Conservation (phyloP, 2,329 filamentous ascomycete genomes). For the Apiospora malaysiana region DNA sequence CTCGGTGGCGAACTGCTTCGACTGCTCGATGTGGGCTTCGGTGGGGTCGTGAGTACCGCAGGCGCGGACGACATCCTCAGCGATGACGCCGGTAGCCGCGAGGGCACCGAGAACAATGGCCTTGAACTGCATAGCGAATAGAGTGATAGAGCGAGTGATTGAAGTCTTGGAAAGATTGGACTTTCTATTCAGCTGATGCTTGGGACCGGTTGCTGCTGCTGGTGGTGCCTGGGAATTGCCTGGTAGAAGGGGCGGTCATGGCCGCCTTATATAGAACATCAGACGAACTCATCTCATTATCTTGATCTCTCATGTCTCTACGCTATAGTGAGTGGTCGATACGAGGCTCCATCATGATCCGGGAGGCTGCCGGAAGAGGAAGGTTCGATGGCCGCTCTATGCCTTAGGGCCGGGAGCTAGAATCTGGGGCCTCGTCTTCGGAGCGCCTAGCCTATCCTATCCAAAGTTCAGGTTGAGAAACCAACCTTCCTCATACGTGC, state of each 20-base stretch:
- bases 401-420: background rate
- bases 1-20: slow-evolving; percentile 32
- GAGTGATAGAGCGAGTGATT: background rate
- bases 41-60: slow-evolving; percentile 39
- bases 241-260: too few species aligned
- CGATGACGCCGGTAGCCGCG: slow-evolving; percentile 23
- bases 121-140: slow-evolving; percentile 25
- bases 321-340: background rate
- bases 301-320: background rate
- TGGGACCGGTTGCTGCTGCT: background rate
- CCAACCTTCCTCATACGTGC: slow-evolving; percentile 4
- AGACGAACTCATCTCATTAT: background rate
- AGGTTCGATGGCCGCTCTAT: background rate
- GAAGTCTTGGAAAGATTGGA: background rate
- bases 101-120: slow-evolving; percentile 23
- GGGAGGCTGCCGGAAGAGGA: background rate
- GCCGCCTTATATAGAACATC: slow-evolving; percentile 4
- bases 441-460: background rate
- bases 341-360: background rate
- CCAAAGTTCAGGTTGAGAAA: background rate
- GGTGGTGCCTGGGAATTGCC: too few species aligned
- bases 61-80: background rate
- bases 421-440: background rate
- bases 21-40: slow-evolving; percentile 33
- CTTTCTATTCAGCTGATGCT: background rate